Conservation (phyloP, 1,284 basidiomycete species). For the Trichosporon coremiiforme region DNA sequence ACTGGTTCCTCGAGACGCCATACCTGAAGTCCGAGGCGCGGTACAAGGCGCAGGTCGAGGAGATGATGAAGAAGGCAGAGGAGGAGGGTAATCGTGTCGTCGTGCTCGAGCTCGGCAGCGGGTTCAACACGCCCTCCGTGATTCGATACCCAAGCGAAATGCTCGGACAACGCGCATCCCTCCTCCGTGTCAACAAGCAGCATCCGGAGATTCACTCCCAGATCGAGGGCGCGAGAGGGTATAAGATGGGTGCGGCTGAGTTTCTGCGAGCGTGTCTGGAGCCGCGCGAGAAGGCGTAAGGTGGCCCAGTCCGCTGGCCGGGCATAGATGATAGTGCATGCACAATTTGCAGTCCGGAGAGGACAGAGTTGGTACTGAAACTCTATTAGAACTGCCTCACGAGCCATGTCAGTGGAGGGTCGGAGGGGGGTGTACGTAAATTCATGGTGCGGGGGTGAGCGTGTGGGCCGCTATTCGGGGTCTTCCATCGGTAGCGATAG, state of each 20-base stretch:
- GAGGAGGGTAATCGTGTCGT: background rate
- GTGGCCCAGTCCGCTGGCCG: too few species aligned
- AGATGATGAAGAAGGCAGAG: background rate
- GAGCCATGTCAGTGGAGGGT: too few species aligned
- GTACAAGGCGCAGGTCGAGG: background rate
- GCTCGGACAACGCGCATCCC: background rate
- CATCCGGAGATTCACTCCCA: constrained; percentile 7
- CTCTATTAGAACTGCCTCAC: too few species aligned
- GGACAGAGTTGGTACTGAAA: too few species aligned
- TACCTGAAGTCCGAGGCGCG: background rate
- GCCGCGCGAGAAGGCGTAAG: too few species aligned
- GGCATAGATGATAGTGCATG: background rate
- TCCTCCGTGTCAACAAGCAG: background rate
- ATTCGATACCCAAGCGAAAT: background rate
- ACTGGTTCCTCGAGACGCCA: constrained; percentile 30
- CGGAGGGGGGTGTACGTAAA: too few species aligned
- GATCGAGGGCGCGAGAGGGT: background rate
- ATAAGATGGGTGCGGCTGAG: constrained; percentile 6
- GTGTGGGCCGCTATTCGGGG: too few species aligned
- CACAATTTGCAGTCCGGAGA: background rate
- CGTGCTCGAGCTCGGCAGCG: background rate
- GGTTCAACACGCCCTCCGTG: background rate
- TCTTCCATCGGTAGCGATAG: too few species aligned
- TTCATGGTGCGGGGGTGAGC: too few species aligned
- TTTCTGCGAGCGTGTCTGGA: background rate